phyloP scores from a whole-genome alignment of 495 filamentous ascomycete genomes.

The Aspergillus nanangensis region DNA sequence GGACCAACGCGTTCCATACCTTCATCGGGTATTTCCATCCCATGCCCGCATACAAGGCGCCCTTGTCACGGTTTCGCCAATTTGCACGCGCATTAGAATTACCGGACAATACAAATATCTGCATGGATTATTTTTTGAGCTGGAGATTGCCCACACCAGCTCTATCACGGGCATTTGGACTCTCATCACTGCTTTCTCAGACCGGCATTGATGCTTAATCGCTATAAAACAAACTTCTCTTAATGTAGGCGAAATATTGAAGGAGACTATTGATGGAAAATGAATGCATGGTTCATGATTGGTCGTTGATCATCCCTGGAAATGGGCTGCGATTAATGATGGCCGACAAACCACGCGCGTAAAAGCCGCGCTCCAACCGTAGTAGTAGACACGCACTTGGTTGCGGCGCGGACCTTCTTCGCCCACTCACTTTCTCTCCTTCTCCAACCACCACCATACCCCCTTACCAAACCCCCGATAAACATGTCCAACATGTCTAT shows the following conservation, averaged over 20 bases:
- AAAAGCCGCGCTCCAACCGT: slow-evolving; percentile 24
- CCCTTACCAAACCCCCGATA: slow-evolving; percentile 12
- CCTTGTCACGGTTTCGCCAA: no score
- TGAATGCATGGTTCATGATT: slow-evolving; percentile 3
- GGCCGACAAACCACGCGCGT: slow-evolving; percentile 20
- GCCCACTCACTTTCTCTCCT: slow-evolving; percentile 25
- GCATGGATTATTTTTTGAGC: no score
- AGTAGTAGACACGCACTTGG: slow-evolving; percentile 20
- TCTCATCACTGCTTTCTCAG: no score
- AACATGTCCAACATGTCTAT: slow-evolving; percentile 42
- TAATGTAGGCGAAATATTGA: slow-evolving; percentile 2
- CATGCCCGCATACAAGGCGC: no score
- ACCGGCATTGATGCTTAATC: no score
- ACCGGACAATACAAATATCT: no score
- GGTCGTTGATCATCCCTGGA: slow-evolving; percentile 20
- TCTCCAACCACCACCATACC: slow-evolving; percentile 22
- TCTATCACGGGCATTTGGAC: background rate
- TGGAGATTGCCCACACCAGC: no score
- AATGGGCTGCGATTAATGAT: slow-evolving; percentile 16
- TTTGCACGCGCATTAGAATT: no score
- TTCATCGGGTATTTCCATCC: no score
- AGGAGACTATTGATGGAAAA: background rate
- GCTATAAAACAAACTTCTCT: no score
- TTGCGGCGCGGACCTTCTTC: slow-evolving; percentile 20
- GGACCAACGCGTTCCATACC: no score